Evolutionary conservation across 805 yeast genomes (phyloP), one percentile per base, ranked within the genome.

Genomic region (Barnettozyma sp.): DNA sequence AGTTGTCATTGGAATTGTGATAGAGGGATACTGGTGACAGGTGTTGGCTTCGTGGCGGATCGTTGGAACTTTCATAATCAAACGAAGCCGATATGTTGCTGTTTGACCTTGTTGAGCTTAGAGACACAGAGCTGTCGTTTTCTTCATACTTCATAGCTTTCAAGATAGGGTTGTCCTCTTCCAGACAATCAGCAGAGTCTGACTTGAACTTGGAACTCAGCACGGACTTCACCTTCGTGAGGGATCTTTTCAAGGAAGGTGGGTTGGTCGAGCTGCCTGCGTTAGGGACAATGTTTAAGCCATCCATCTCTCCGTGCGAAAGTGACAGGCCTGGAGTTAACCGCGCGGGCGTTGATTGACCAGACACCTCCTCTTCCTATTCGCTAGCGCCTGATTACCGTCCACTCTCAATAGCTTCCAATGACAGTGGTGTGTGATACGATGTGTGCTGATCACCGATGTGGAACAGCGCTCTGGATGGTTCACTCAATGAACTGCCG

Each of bases 71-170:
- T n/a, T 29, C 32, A 29, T 8, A 17, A 12, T 38, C 18, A n/a
- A 7, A 15, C 5, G 32, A 6, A 7, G 15, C 11, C 3, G 41
- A 34, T 8, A 18, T 22, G 14, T 22, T 30, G 23, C 38, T 33
- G 29, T 36, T 40, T 8, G 40, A 30, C 21, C 40, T 24, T 18
- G 34, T 27, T 12, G 30, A n/a, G 21, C 26, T 34, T 34, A 20
- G n/a, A 15, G 20, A 17, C n/a, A 35, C 17, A 22, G 21, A 18
- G 21, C 29, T 22, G 25, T 22, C 34, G 7, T 34, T 31, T 20
- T 49, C 49, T 25, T 49, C 50, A 19, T 48, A 49, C 39, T 42
- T 48, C 52, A 49, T 48, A 2, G 48, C 41, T 26, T 42, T 45
- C 15, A 47, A 36, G 1, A 34, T 35, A 25, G 39, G 42, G 7